Evolutionary conservation across 257 asterid genomes (phyloP).

Genomic region (Scutellaria baicalensis): DNA sequence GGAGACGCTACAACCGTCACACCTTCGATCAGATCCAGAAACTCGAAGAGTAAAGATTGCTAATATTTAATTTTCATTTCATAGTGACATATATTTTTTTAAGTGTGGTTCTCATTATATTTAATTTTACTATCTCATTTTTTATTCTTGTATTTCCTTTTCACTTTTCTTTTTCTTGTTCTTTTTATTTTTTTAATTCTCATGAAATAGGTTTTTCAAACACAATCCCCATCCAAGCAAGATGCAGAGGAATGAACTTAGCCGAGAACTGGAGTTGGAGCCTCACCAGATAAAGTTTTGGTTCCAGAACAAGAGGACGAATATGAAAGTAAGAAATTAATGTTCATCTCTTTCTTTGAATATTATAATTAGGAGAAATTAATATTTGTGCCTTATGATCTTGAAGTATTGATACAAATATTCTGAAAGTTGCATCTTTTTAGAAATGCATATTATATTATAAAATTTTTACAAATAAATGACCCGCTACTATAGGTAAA

Average conservation of each 20-base stretch:
- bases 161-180: background rate
- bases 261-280: constrained; percentile 20
- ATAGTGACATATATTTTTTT: background rate
- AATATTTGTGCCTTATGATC: no score
- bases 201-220: constrained; percentile 15
- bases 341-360: no score
- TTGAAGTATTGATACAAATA: no score
- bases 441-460: no score
- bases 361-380: no score
- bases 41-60: constrained; percentile 39
- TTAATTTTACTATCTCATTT: no score
- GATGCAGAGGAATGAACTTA: constrained; percentile 6
- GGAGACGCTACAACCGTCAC: constrained; percentile 32
- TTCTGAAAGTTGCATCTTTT: no score
- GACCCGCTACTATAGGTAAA: no score
- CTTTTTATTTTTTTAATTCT: background rate
- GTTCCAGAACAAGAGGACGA: constrained; percentile 39
- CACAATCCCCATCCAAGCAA: constrained; percentile 26
- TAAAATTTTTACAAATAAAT: no score
- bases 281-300: constrained; percentile 29
- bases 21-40: constrained; percentile 27
- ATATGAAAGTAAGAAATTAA: constrained; percentile 24
- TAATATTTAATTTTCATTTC: no score
- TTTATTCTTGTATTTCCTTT: background rate
- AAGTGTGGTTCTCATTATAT: background rate